Conservation (phyloP, 2,329 filamentous ascomycete species). For the Geosmithia morbida region DNA sequence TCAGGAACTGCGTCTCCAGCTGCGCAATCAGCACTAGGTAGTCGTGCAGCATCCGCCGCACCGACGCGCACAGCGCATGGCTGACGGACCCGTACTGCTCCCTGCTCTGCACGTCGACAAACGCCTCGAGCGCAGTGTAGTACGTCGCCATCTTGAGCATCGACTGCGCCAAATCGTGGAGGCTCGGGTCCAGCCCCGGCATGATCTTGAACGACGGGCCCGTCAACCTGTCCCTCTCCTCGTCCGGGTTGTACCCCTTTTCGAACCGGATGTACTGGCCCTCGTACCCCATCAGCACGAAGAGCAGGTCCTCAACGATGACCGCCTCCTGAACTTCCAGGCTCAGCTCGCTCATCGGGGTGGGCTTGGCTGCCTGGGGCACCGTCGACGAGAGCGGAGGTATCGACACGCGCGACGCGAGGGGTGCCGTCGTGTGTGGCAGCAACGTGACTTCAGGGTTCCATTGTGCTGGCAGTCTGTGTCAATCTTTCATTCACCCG, state of each 20-base stretch:
- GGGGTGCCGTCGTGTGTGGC: slow-evolving; percentile 51
- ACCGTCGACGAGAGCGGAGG: slow-evolving; percentile 67
- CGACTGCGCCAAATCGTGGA: slow-evolving; percentile 72
- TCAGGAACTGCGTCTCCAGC: slow-evolving; percentile 83
- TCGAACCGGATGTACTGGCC: slow-evolving; percentile 91
- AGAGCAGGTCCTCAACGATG: slow-evolving; percentile 80
- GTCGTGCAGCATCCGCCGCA: slow-evolving; percentile 82
- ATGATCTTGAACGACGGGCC: slow-evolving; percentile 72
- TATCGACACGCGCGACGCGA: slow-evolving; percentile 49
- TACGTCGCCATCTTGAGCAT: slow-evolving; percentile 94
- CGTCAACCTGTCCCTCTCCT: slow-evolving; percentile 74
- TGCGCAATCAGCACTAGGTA: slow-evolving; percentile 89
- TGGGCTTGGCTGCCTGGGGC: slow-evolving; percentile 51
- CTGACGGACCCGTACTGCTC: slow-evolving; percentile 92
- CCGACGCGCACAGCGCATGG: slow-evolving; percentile 89
- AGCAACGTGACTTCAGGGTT: slow-evolving; percentile 65
- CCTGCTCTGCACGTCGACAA: slow-evolving; percentile 85
- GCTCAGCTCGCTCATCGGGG: slow-evolving; percentile 58
- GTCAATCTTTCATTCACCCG: slow-evolving; percentile 8
- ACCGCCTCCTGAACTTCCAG: slow-evolving; percentile 74
- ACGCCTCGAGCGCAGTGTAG: slow-evolving; percentile 80
- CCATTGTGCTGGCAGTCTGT: slow-evolving; percentile 41
- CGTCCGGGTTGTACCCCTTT: slow-evolving; percentile 65
- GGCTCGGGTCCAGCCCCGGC: slow-evolving; percentile 75
- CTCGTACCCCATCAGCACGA: slow-evolving; percentile 96